Conservation (phyloP, 495 filamentous ascomycete genomes). For the Ramalina peruviana region DNA sequence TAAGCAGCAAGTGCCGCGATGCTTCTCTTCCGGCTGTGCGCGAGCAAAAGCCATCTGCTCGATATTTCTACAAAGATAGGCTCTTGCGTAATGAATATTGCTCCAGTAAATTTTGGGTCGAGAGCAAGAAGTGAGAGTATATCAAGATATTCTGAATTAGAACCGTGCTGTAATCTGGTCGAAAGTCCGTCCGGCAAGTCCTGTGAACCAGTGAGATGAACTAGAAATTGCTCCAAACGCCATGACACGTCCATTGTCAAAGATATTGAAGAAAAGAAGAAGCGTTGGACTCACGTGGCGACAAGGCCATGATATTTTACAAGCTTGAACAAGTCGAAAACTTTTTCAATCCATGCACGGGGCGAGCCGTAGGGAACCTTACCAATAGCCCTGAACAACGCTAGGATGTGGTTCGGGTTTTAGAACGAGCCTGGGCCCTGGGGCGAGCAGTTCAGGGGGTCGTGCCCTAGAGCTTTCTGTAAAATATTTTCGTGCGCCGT, state of each 20-base stretch:
- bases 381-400: no score
- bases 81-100: constrained; percentile 57
- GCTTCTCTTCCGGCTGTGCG: constrained; percentile 19
- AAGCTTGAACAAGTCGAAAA: background rate
- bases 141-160: constrained; percentile 52
- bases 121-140: constrained; percentile 53
- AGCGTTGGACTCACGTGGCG: background rate
- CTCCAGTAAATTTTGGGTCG: constrained; percentile 46
- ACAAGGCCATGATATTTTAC: background rate
- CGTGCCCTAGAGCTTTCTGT: no score
- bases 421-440: no score
- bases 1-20: constrained; percentile 50
- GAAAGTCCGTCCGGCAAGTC: constrained; percentile 52
- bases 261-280: background rate
- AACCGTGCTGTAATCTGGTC: constrained; percentile 46
- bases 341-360: background rate
- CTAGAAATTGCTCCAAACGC: constrained; percentile 1
- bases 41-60: constrained; percentile 48
- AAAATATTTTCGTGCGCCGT: no score
- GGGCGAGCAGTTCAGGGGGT: no score
- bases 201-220: constrained; percentile 1
- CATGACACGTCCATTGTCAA: constrained; percentile 10
- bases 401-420: no score
- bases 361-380: no score
- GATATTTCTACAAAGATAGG: constrained; percentile 63